phyloP scores from a whole-genome alignment of 805 yeast species.

The Lachancea meyersii region DNA sequence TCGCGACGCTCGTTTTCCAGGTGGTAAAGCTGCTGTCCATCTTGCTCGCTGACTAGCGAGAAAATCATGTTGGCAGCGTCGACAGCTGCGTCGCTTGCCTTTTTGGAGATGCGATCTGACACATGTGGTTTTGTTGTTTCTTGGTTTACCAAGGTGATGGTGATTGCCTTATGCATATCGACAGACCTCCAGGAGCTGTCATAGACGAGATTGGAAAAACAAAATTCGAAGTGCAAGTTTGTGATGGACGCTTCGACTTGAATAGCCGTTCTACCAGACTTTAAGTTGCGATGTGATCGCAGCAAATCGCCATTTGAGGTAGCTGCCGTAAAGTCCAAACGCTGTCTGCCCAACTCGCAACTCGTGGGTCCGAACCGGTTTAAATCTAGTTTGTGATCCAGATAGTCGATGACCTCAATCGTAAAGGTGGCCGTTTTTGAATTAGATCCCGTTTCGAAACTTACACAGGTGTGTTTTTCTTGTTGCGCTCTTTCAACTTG shows the following conservation, averaged over 20 bases:
- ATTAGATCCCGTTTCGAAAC: background rate
- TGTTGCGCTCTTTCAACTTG: background rate
- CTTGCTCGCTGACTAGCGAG: conserved; percentile 6
- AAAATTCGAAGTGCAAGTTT: conserved; percentile 18
- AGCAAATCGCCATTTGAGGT: conserved; percentile 16
- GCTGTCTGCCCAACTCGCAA: conserved; percentile 22
- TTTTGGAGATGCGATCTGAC: conserved; percentile 1
- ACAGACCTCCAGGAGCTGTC: conserved; percentile 34
- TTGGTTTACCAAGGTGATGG: conserved; percentile 12
- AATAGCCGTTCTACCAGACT: conserved; percentile 15
- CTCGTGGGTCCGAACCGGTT: conserved; percentile 25
- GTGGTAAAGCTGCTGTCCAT: conserved; percentile 10
- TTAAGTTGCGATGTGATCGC: conserved; percentile 15
- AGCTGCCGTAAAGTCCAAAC: conserved; percentile 14
- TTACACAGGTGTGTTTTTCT: conserved; percentile 3
- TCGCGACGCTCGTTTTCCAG: conserved; percentile 15
- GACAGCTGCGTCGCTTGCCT: conserved; percentile 3
- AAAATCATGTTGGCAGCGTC: conserved; percentile 7
- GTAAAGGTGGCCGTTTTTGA: conserved; percentile 10
- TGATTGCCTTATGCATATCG: conserved; percentile 20
- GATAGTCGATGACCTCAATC: conserved; percentile 15
- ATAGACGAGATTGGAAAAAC: conserved; percentile 27
- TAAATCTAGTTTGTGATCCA: conserved; percentile 13
- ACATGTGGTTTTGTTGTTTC: background rate
- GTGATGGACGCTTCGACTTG: conserved; percentile 10